Conservation (phyloP, 139 green algal species). For the Coccomyxa sp. region DNA sequence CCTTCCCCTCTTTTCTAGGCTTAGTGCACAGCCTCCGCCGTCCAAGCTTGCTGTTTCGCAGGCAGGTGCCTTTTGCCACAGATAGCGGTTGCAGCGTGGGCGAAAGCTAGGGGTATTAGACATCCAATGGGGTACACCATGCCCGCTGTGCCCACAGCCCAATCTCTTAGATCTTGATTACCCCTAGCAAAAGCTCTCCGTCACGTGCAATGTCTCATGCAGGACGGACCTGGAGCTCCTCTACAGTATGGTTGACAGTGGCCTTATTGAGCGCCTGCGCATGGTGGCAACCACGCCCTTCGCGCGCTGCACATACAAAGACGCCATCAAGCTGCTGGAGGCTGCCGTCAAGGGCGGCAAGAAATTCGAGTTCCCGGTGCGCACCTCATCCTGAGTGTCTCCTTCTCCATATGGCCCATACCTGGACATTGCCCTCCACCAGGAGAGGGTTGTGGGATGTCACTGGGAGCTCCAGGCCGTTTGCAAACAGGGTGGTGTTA, state of each 20-base stretch:
- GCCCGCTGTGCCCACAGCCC: neutral
- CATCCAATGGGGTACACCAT: neutral
- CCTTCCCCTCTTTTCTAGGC: neutral
- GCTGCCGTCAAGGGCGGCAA: slow-evolving; percentile 60
- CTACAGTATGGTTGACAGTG: slow-evolving; percentile 74
- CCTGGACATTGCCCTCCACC: neutral
- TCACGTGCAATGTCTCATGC: neutral
- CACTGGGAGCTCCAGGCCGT: too few species aligned
- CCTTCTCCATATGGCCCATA: neutral
- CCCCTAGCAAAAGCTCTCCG: neutral
- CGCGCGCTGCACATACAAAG: slow-evolving; percentile 87
- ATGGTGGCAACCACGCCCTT: slow-evolving; percentile 78
- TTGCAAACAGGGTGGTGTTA: neutral
- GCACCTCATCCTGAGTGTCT: neutral
- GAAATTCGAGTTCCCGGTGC: slow-evolving; percentile 76
- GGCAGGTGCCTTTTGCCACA: neutral
- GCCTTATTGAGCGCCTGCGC: slow-evolving; percentile 70
- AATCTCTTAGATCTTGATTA: neutral
- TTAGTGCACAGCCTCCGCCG: neutral
- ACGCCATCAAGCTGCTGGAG: slow-evolving; percentile 89
- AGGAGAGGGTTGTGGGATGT: neutral
- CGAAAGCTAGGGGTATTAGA: neutral
- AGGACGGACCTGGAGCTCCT: slow-evolving; percentile 78
- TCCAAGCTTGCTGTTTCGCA: neutral
- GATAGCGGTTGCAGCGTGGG: too few species aligned